Evolutionary conservation across 2,329 filamentous ascomycete genomes (phyloP), one percentile per base, ranked within the genome.

Genomic region (Hymenoscyphus infarciens): DNA sequence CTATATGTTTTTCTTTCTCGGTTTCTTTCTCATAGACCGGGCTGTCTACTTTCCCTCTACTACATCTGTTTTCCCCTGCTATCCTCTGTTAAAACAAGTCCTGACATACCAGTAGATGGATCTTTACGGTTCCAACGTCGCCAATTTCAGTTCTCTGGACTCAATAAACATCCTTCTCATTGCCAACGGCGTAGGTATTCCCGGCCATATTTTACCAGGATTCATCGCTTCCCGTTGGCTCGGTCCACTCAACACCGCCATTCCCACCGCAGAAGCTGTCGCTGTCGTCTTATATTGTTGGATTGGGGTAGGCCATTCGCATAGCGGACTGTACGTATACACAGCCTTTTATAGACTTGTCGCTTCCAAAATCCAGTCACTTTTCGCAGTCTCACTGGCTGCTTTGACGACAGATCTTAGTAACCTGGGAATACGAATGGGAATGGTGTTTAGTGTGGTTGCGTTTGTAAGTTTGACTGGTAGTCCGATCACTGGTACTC

Each of bases 381-480:
- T 86, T 2, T 84, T 84, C 64, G 82, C 83, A 0, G 80, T 80
- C 0, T 80, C 79, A 0, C 62, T 84, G 31, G 78, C 76, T 45
- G 81, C 78, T 57, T 71, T 86, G 62, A 83, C 81, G 0, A 77
- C 77, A 0, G 81, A 85, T 68, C 62, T 83, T 63, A 78, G 78
- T 64, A 84, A 82, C 71, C 75, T 76, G 5, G 83, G 83, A 0
- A 79, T 82, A n/a, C 74, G 82, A n/a, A 82, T 84, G 73, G 83
- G 83, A 1, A 82, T 84, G 80, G 77, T 81, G 5, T 79, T 85
- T 57, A 71, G 77, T 25, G 77, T 83, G 61, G 78, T 84, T 19
- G 79, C 78, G n/a, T 77, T 85, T 59, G 81, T 82, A 0, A 79
- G 78, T 2, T 71, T 86, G 58, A 83, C 80, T 2, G 83, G 83